Evolutionary conservation across 2,329 filamentous ascomycete species (phyloP).

Genomic region (Fusarium odoratissimum): DNA sequence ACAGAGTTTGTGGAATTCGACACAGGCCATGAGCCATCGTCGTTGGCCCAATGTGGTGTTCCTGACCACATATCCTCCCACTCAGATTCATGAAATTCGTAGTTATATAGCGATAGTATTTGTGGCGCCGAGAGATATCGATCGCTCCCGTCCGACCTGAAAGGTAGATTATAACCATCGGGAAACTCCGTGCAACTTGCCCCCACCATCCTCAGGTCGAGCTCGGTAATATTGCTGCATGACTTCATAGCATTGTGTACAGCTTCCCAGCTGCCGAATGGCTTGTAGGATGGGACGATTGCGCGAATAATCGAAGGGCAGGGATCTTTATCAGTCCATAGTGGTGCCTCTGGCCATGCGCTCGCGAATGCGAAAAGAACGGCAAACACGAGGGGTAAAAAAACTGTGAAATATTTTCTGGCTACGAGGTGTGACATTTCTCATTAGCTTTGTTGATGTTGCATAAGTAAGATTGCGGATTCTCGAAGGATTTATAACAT

Average conservation of each 20-base stretch:
- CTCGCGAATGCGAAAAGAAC: background rate
- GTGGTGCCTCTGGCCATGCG: background rate
- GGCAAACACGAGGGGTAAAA: background rate
- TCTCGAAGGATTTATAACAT: background rate
- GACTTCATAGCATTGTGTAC: conserved; percentile 13
- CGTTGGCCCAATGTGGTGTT: background rate
- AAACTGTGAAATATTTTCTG: background rate
- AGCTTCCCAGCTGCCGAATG: background rate
- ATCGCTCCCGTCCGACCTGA: conserved; percentile 21
- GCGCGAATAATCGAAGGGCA: background rate
- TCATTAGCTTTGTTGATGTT: no score
- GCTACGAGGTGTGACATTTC: background rate
- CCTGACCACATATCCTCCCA: background rate
- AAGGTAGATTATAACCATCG: background rate
- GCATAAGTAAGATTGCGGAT: background rate
- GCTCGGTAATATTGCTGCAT: conserved; percentile 9
- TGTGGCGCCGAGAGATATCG: conserved; percentile 3
- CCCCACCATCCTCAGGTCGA: background rate
- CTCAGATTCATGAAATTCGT: conserved; percentile 1
- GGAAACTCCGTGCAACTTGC: background rate
- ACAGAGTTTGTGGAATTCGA: background rate
- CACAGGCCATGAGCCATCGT: conserved; percentile 10
- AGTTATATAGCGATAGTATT: background rate
- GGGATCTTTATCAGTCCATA: background rate
- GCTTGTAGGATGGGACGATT: background rate